Percentiles rank a stretch among this genome's conserved stretches.
phyloP scores from a whole-genome alignment of 306 rosid genomes.

The Trifolium pratense region DNA sequence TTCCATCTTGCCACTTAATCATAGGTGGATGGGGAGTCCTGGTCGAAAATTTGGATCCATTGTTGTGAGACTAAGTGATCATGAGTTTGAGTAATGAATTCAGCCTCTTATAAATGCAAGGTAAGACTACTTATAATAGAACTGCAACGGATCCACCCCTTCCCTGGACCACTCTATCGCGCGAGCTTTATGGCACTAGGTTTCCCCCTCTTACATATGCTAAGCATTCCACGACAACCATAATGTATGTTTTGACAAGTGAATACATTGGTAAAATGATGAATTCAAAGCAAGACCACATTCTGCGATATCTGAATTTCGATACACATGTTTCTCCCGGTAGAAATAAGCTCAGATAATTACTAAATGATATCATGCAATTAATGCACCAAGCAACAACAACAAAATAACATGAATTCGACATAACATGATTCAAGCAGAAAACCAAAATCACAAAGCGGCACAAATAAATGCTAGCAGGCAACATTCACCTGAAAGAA shows the following conservation, averaged over 20 bases:
- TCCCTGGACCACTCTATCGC: background rate
- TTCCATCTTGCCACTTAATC: background rate
- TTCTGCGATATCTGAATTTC: background rate
- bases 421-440: constrained; percentile 5
- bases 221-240: background rate
- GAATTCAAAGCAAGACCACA: background rate
- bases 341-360: background rate
- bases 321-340: background rate
- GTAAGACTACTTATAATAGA: background rate
- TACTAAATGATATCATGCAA: constrained; percentile 4
- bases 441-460: too few relatives aligned
- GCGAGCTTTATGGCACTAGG: background rate
- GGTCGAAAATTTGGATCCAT: background rate
- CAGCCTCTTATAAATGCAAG: background rate
- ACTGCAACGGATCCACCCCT: background rate
- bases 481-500: constrained; percentile 74
- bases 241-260: background rate
- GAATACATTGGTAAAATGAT: background rate
- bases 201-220: too few relatives aligned
- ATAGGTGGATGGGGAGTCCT: background rate
- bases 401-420: background rate
- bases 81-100: background rate
- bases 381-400: background rate
- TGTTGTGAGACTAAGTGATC: background rate
- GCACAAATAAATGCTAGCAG: too few relatives aligned